phyloP scores from a whole-genome alignment of 257 asterid species.

The Cordia subcordata region DNA sequence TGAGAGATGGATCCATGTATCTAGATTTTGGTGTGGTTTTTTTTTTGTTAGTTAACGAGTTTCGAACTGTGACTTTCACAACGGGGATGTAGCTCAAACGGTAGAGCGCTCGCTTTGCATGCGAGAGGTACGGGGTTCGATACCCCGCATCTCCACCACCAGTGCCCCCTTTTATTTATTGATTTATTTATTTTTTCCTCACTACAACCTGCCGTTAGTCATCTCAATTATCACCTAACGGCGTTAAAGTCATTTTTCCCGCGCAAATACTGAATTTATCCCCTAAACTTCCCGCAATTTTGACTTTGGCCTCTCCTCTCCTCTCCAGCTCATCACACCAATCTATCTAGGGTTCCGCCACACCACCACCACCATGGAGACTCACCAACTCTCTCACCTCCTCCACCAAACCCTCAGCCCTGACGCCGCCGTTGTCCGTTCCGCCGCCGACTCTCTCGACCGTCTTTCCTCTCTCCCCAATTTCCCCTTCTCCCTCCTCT shows the following conservation, averaged over 20 bases:
- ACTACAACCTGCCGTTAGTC: background rate
- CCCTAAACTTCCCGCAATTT: background rate
- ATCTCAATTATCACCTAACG: background rate
- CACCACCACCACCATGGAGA: constrained; percentile 19
- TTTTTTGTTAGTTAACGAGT: no score
- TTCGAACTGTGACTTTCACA: no score
- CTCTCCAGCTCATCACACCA: background rate
- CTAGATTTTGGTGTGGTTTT: no score
- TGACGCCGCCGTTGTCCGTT: constrained; percentile 13
- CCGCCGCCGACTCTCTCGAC: constrained; percentile 29
- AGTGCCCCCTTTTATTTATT: no score
- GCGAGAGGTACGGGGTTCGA: background rate
- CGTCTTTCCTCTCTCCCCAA: constrained; percentile 22
- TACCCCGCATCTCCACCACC: background rate
- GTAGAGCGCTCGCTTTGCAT: background rate
- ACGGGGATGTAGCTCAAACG: no score
- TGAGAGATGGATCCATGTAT: no score
- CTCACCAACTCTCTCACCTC: constrained; percentile 16
- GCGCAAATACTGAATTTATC: constrained; percentile 9
- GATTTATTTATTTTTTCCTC: background rate
- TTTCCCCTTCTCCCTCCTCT: constrained; percentile 28
- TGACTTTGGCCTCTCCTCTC: background rate
- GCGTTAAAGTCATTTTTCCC: constrained; percentile 19
- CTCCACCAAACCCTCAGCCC: constrained; percentile 31
- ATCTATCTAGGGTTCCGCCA: constrained; percentile 27